Conservation (phyloP, 2,329 filamentous ascomycete genomes). For the Escovopsis sp. region DNA sequence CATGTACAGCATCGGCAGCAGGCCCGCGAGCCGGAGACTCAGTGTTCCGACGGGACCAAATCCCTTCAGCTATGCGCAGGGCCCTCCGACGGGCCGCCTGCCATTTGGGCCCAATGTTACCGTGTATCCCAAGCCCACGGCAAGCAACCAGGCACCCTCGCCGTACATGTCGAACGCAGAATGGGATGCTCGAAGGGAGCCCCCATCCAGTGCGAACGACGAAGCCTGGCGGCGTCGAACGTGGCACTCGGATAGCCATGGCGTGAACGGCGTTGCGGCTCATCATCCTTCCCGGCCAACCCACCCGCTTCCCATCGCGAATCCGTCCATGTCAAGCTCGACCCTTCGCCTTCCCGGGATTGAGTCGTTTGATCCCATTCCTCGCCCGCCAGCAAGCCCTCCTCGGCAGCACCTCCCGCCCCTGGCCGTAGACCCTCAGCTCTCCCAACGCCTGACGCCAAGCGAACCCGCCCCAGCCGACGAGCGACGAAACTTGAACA, state of each 20-base stretch:
- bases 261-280: conserved; percentile 48
- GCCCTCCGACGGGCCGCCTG: conserved; percentile 39
- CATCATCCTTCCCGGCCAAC: conserved; percentile 49
- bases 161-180: conserved; percentile 51
- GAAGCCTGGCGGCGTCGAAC: conserved; percentile 72
- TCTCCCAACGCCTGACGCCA: conserved; percentile 19
- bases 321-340: conserved; percentile 36
- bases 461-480: conserved; percentile 22
- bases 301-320: conserved; percentile 35
- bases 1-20: conserved; percentile 50
- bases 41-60: conserved; percentile 68
- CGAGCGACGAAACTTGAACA: conserved; percentile 35
- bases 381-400: conserved; percentile 46
- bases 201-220: conserved; percentile 46
- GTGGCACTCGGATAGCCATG: conserved; percentile 72
- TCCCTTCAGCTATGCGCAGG: conserved; percentile 56
- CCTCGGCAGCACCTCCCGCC: conserved; percentile 54
- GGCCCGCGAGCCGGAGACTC: conserved; percentile 57
- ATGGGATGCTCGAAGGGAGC: conserved; percentile 49
- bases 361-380: conserved; percentile 74
- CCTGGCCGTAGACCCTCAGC: conserved; percentile 55
- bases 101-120: conserved; percentile 38
- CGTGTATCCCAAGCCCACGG: conserved; percentile 40
- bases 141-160: conserved; percentile 45
- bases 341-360: conserved; percentile 70